A percentile compares a stretch with the other conserved stretches of the same genome.
phyloP scores from a whole-genome alignment of 225 moss, liverwort and hornwort genomes.

The Physcomitrium patens region DNA sequence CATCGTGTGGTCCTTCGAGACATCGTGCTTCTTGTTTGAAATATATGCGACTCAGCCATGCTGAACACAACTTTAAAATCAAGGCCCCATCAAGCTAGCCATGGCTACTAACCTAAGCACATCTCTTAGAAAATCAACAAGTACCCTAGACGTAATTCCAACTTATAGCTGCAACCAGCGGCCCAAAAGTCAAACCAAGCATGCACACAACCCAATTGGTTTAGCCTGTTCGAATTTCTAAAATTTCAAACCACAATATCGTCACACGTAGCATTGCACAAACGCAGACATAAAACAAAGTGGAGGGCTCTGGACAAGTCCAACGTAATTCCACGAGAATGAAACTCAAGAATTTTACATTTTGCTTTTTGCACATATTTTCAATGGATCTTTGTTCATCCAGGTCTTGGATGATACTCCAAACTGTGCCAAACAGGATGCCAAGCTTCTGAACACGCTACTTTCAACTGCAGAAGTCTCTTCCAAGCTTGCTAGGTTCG shows the following conservation, averaged over 20 bases:
- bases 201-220: background rate
- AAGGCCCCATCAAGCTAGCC: background rate
- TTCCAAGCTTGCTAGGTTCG: background rate
- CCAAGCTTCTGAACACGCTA: background rate
- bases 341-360: background rate
- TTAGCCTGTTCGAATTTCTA: background rate
- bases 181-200: background rate
- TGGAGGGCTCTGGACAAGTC: background rate
- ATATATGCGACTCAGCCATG: background rate
- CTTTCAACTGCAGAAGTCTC: background rate
- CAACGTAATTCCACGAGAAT: background rate
- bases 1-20: background rate
- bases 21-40: background rate
- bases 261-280: background rate
- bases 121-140: background rate
- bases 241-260: background rate
- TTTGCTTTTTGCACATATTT: background rate
- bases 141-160: background rate
- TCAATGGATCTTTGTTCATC: conserved; percentile 27
- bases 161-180: background rate
- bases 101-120: background rate
- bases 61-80: background rate
- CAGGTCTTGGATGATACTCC: conserved; percentile 24
- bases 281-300: background rate
- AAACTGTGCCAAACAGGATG: background rate